Percentiles rank a stretch among this genome's conserved stretches.
Conservation (phyloP, 495 filamentous ascomycete genomes). For the Viridothelium virens region DNA sequence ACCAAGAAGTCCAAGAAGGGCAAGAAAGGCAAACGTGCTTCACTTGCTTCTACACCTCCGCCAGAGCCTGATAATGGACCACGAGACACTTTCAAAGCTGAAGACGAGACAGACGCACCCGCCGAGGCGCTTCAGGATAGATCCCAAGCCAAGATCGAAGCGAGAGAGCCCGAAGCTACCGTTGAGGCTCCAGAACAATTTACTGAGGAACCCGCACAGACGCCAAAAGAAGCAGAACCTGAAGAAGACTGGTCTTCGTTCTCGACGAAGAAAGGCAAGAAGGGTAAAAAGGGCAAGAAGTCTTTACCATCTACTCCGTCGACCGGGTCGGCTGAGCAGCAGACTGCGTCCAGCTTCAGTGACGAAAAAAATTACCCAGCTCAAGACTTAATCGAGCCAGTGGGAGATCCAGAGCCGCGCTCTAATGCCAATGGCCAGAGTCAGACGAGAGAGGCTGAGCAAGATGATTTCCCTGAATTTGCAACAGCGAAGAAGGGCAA, state of each 20-base stretch:
- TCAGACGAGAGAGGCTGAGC: neutral
- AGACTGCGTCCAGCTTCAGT: conserved; percentile 14
- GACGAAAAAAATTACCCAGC: neutral
- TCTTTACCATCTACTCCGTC: neutral
- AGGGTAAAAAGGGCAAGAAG: conserved; percentile 6
- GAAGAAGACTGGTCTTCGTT: neutral
- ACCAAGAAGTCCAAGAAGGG: conserved; percentile 17
- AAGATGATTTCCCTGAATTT: neutral
- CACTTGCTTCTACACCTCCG: neutral
- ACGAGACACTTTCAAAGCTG: neutral
- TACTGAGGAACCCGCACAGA: neutral
- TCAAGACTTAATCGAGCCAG: neutral
- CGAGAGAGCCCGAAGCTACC: neutral
- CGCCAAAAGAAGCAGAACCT: neutral
- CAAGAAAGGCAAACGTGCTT: conserved; percentile 5
- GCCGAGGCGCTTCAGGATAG: too few species aligned
- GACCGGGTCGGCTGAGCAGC: neutral
- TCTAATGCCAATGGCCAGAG: neutral
- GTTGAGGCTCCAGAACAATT: neutral
- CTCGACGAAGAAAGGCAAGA: conserved; percentile 16
- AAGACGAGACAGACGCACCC: neutral
- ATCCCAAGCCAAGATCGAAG: neutral
- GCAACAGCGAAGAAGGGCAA: conserved; percentile 11
- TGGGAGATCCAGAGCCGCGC: too few species aligned
- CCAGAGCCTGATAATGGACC: neutral